Evolutionary conservation across 306 rosid genomes (phyloP).

Genomic region (Quercus ilex): DNA sequence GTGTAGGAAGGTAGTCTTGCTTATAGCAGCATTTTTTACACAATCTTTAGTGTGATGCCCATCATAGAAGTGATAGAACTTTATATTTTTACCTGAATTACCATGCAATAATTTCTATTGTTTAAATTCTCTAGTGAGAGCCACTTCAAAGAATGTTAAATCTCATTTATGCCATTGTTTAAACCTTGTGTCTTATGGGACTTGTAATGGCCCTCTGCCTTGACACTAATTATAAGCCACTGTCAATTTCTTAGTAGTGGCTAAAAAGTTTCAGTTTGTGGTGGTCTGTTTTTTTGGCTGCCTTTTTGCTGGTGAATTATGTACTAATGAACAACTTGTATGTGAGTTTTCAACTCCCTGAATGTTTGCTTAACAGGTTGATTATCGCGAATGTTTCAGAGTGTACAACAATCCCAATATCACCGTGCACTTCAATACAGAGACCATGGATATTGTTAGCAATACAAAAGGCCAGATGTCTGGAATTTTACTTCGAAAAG

Average conservation of each 20-base stretch:
- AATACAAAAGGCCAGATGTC: constrained; percentile 2
- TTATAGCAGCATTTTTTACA: neutral
- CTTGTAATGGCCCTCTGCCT: neutral
- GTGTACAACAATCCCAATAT: no score
- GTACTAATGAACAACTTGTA: constrained; percentile 57
- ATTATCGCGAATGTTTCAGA: constrained; percentile 23
- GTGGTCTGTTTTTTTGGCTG: constrained; percentile 9
- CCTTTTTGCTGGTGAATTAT: constrained; percentile 37
- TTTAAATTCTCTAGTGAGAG: no score
- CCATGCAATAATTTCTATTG: no score
- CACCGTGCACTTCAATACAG: no score
- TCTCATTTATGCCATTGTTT: neutral
- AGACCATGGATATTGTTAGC: no score
- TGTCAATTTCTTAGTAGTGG: neutral
- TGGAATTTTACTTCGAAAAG: constrained; percentile 65
- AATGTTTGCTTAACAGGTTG: constrained; percentile 99
- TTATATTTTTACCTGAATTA: neutral
- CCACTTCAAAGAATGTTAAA: no score
- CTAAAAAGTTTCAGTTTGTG: constrained; percentile 7
- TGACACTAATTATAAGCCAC: neutral
- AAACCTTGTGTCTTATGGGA: neutral
- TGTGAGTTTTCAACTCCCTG: constrained; percentile 94
- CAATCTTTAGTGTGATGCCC: neutral
- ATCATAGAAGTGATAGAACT: neutral
- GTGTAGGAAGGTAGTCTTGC: neutral